Base-by-base conservation (phyloP, 768 basidiomycete genomes). In the Lactifluus hygrophoroides region DNA sequence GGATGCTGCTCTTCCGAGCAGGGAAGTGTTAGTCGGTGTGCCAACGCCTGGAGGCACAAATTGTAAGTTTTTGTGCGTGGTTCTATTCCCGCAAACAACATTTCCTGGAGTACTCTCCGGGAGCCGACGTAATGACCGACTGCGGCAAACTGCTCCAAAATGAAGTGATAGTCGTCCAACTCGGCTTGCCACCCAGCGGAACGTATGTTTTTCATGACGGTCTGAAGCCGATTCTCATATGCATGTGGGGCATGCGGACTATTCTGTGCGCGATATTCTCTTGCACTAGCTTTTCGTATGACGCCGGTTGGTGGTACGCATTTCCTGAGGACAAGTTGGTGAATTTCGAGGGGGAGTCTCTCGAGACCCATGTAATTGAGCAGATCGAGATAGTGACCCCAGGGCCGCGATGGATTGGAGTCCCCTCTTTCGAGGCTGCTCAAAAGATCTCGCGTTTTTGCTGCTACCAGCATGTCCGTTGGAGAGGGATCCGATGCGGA, bases 141-240 rank as follows among this genome's bases (percentile, higher is more conserved):
- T 0, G 84, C 81, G 34, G 88, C 85, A 59, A 89, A 89, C 60
- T 89, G 86, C 60, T 80, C 77, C 51, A 93, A 69, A 58, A 93
- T 72, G 66, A 84, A 84, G 68, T 90, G 78, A 69, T 86, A 92
- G 69, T 92, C 90, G 2, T 82, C 80, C 52, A 85, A 57, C 13
- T 67, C 65, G 13, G 70, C 78, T 56, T 69, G 67, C 55, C 66
- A 65, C 3, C 82, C 83, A 13, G 78, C 66, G 38, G 75, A 73
- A 53, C 82, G 82, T 23, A 91, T 90, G 68, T 88, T 87, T 52
- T 76, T 76, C 58, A 93, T 79, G 67, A 93, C 73, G 19, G 76
- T 70, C 68, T 82, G 80, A 65, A 89, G 79, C 30, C 89, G 83
- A 17, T 73, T 70, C 70, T 90, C 89, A 65, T 88, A 80, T 10